Percentiles rank a stretch among this genome's conserved stretches.
phyloP scores from a whole-genome alignment of 306 rosid species.

The Cajanus cajan region DNA sequence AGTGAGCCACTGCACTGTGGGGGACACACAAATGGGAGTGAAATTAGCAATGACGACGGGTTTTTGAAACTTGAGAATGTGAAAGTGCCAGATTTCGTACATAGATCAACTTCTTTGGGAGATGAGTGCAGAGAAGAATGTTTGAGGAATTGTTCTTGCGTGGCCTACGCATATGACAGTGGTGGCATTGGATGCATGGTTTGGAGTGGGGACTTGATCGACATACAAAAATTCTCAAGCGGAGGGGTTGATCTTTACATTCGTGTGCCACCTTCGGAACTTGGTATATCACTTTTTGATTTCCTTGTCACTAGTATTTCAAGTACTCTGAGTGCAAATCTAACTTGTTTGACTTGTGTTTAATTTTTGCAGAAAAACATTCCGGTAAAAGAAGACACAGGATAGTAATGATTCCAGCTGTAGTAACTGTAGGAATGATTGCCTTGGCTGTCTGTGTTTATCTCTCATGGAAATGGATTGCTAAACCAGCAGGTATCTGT shows the following conservation, averaged over 20 bases:
- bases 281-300: slow-evolving; percentile 13
- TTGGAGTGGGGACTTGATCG: slow-evolving; percentile 3
- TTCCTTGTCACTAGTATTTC: neutral
- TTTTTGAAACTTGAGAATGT: neutral
- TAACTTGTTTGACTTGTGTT: neutral
- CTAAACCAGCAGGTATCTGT: neutral
- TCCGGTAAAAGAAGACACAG: neutral
- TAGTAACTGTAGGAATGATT: neutral
- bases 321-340: neutral
- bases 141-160: slow-evolving; percentile 26
- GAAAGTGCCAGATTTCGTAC: neutral
- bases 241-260: slow-evolving; percentile 21
- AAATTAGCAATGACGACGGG: neutral
- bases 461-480: neutral
- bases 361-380: slow-evolving; percentile 15
- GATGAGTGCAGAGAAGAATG: neutral
- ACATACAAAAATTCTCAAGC: neutral
- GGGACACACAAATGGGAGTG: neutral
- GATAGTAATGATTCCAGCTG: neutral
- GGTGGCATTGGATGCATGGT: slow-evolving; percentile 31
- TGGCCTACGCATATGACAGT: slow-evolving; percentile 17
- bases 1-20: slow-evolving; percentile 2
- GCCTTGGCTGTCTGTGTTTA: neutral
- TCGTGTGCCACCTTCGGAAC: slow-evolving; percentile 24
- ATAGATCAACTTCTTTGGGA: neutral